These are phyloP conservation scores for Yamadazyma philogaea DNA, from an alignment of 805 yeast genomes.

Conservation along the genomic window DNA sequence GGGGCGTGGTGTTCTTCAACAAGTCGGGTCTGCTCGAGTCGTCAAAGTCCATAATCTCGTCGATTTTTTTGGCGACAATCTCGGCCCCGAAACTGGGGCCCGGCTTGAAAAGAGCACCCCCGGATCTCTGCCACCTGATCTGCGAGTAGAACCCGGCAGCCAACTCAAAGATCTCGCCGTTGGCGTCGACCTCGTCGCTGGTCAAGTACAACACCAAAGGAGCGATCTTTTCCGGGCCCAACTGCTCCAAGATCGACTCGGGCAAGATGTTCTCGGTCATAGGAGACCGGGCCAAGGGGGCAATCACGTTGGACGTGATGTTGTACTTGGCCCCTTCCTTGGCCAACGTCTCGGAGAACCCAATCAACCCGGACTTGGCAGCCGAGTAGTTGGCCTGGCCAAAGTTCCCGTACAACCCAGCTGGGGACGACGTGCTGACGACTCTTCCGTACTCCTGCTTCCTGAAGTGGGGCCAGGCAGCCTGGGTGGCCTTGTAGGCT, in stretches of 20 bases:
- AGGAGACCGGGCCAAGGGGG: slow-evolving; percentile 92
- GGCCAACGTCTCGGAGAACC: slow-evolving; percentile 90
- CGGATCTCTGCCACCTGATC: slow-evolving; percentile 91
- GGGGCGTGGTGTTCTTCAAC: slow-evolving; percentile 62
- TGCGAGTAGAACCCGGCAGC: slow-evolving; percentile 94
- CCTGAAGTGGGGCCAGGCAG: slow-evolving; percentile 90
- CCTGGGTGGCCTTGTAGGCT: slow-evolving; percentile 76
- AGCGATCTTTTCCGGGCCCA: slow-evolving; percentile 86
- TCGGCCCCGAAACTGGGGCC: slow-evolving; percentile 79
- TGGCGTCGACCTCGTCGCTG: slow-evolving; percentile 57
- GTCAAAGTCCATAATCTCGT: slow-evolving; percentile 60
- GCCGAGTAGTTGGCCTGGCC: slow-evolving; percentile 96
- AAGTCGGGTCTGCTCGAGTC: slow-evolving; percentile 50
- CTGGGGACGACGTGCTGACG: slow-evolving; percentile 93
- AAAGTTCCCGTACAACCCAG: slow-evolving; percentile 94
- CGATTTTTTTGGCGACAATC: slow-evolving; percentile 66
- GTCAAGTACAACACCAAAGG: slow-evolving; percentile 82
- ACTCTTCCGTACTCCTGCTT: slow-evolving; percentile 85
- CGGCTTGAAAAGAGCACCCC: slow-evolving; percentile 81
- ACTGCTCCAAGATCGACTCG: slow-evolving; percentile 72
- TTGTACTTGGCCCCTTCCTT: slow-evolving; percentile 88
- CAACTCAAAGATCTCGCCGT: slow-evolving; percentile 81
- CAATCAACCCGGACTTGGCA: slow-evolving; percentile 86
- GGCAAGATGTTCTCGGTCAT: slow-evolving; percentile 94
- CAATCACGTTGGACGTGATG: slow-evolving; percentile 81